Percentiles rank a stretch among this genome's conserved stretches.
These are phyloP conservation scores for Carpinus viminea DNA, from an alignment of 306 rosid genomes.

Conservation along the genomic window DNA sequence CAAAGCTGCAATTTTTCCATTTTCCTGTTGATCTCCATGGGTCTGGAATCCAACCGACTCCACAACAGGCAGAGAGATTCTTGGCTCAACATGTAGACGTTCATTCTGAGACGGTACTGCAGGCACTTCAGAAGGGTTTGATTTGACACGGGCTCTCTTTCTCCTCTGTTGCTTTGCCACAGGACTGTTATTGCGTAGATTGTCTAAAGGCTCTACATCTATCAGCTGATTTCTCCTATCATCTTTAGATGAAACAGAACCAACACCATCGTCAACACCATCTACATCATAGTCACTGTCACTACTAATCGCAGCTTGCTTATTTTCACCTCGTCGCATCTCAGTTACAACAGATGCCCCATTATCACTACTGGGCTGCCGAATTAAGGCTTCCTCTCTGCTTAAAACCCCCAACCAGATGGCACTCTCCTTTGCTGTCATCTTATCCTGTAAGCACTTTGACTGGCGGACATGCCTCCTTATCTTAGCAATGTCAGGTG, in stretches of 20 bases:
- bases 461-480: conserved; percentile 85
- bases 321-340: conserved; percentile 45
- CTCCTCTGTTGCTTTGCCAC: conserved; percentile 39
- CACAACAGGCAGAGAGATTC: conserved; percentile 38
- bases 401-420: conserved; percentile 91
- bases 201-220: conserved; percentile 58
- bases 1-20: conserved; percentile 40
- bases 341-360: conserved; percentile 78
- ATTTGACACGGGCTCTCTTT: conserved; percentile 43
- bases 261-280: conserved; percentile 64
- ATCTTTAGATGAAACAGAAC: conserved; percentile 88
- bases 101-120: conserved; percentile 41
- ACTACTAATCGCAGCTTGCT: conserved; percentile 60
- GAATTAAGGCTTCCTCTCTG: conserved; percentile 77
- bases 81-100: conserved; percentile 38
- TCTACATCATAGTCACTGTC: conserved; percentile 85
- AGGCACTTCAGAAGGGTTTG: conserved; percentile 33
- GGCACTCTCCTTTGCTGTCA: conserved; percentile 97
- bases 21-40: conserved; percentile 43
- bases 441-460: conserved; percentile 93
- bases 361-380: conserved; percentile 84
- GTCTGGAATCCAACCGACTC: conserved; percentile 41
- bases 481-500: conserved; percentile 88
- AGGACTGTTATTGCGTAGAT: conserved; percentile 21
- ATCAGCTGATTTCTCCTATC: conserved; percentile 47